These are phyloP conservation scores for Aphanomyces astaci DNA, from an alignment of 352 stramenopile species.

Conservation along the genomic window DNA sequence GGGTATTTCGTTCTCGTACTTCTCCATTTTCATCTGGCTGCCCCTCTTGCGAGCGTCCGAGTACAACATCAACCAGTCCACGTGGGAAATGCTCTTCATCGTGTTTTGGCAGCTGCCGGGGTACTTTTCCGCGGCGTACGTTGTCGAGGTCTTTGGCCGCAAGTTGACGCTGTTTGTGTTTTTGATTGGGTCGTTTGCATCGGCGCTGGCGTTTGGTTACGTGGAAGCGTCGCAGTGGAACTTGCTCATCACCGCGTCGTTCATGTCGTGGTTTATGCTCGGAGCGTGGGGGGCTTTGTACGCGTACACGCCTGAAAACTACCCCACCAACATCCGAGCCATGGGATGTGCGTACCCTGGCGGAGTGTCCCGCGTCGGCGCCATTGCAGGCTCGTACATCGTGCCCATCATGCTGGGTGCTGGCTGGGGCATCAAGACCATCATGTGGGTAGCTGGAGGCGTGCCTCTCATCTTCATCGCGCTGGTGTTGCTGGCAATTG, in stretches of 20 bases:
- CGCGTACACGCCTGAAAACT: constrained; percentile 73
- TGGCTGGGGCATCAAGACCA: constrained; percentile 42
- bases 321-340: constrained; percentile 56
- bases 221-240: constrained; percentile 34
- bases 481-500: constrained; percentile 43
- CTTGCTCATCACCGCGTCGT: constrained; percentile 42
- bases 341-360: constrained; percentile 57
- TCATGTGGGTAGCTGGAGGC: constrained; percentile 65
- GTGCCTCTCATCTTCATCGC: constrained; percentile 46
- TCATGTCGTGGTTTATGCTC: constrained; percentile 63
- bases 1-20: constrained; percentile 64
- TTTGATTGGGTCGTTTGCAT: constrained; percentile 39
- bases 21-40: constrained; percentile 61
- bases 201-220: constrained; percentile 56
- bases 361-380: constrained; percentile 57
- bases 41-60: constrained; percentile 42
- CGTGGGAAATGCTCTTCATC: constrained; percentile 49
- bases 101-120: constrained; percentile 54
- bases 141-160: constrained; percentile 49
- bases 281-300: constrained; percentile 60
- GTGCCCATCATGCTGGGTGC: constrained; percentile 47
- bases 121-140: constrained; percentile 44
- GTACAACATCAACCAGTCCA: constrained; percentile 53
- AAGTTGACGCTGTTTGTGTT: constrained; percentile 46
- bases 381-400: constrained; percentile 57